Evolutionary conservation across 2,329 filamentous ascomycete species (phyloP).

Genomic region (Ophiostoma pallidulum): DNA sequence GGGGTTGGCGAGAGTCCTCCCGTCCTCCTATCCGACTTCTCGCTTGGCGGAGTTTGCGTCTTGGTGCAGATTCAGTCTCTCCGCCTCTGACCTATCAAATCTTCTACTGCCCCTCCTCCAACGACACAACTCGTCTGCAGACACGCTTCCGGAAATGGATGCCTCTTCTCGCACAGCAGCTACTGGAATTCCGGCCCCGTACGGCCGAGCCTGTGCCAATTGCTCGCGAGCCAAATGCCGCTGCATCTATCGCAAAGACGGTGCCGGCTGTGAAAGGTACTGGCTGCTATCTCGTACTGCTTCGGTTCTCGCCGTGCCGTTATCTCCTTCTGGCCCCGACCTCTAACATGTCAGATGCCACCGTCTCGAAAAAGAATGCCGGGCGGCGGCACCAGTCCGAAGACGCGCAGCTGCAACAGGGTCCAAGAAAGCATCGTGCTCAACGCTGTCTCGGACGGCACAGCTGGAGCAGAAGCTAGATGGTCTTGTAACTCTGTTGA

Average conservation of each 20-base stretch:
- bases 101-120: too few species aligned
- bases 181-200: conserved; percentile 20
- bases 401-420: conserved; percentile 25
- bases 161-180: not conserved
- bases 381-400: conserved; percentile 33
- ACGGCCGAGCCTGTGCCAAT: conserved; percentile 37
- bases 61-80: too few species aligned
- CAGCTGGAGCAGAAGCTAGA: conserved; percentile 42
- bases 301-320: too few species aligned
- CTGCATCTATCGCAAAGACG: conserved; percentile 30
- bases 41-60: too few species aligned
- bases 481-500: conserved; percentile 36
- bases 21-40: too few species aligned
- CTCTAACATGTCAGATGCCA: conserved; percentile 25
- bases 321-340: too few species aligned
- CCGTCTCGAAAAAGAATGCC: conserved; percentile 38
- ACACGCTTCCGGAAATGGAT: too few species aligned
- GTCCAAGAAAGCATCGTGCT: conserved; percentile 25
- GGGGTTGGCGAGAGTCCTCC: too few species aligned
- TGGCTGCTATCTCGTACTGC: too few species aligned
- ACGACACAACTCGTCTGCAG: not conserved
- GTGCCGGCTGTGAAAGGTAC: conserved; percentile 28
- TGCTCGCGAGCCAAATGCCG: conserved; percentile 40
- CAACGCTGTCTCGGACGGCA: conserved; percentile 25
- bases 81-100: too few species aligned